Evolutionary conservation across 1,139 yeast species (phyloP), one percentile per base, ranked within the genome.

Genomic region (Magnusiomyces magnusii): DNA sequence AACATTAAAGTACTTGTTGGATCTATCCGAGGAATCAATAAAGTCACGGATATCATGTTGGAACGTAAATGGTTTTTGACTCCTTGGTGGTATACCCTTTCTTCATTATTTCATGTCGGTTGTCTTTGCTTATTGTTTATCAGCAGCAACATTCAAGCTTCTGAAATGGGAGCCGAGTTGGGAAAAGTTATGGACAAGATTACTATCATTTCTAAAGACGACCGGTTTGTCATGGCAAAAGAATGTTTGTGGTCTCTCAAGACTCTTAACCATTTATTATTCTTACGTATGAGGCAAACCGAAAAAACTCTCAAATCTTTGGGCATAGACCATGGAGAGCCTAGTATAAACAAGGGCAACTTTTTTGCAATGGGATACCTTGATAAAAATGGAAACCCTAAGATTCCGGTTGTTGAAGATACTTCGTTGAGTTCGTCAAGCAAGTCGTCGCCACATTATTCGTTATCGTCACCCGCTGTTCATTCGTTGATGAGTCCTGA

Each of bases 241-340:
- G 88, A 84, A 67, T 82, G 86, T 66, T 68, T 82, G 34, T 84
- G 89, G 89, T 84, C 83, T 0, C 68, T 84, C 47, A 82, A 82
- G 62, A 80, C 79, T 75, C 73, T 83, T 57, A 82, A 81, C 64
- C 80, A 80, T 61, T 77, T 82, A 63, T 70, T 82, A 54, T 71
- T 78, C 19, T 71, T 81, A 59, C 72, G 83, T 58, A 71, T 82
- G 57, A 70, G 75, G 58, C 79, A 80, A 61, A 75, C 80, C 34
- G 69, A 76, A 27, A 58, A 64, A 9, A 66, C 69, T 2, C 70
- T 83, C 55, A 68, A 68, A 15, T 67, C 65, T 3, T 74, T 80
- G 50, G 87, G 87, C 0, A 74, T 77, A 2, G 85, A 82, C 65
- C 85, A 80, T 62, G 87, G 86, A 1, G 75, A 82, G n/a, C 70